Base-by-base conservation (phyloP, 768 basidiomycete species). In the Exsudoporus frostii region DNA sequence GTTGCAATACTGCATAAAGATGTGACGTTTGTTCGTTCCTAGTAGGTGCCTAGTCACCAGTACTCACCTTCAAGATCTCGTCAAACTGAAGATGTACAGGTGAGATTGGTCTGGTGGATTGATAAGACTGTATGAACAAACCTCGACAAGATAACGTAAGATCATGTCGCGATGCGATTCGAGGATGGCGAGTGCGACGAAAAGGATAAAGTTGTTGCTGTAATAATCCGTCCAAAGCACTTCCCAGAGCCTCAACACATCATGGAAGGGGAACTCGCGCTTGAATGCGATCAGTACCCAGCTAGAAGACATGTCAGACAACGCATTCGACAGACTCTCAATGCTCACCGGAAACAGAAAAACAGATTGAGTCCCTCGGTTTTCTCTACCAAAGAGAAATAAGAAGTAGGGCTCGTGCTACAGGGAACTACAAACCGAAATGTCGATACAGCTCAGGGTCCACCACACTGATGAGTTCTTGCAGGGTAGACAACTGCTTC, bases 161-260 rank as follows among this genome's bases (percentile, higher is more conserved):
- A 98, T 92, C 71, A 98, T 91, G 63, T 97, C 94, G 29, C 97
- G 81, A 71, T 98, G 95, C 4, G 90, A 92, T 70, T 98, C 95
- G 5, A 99, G 78, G 36, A 99, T 83, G 2, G 95, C 96, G 27
- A 99, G 78, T 1, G 97, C 95, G 10, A 98, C 79, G 65, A 99
- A 98, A 4, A 98, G 81, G n/a, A 92, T 82, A 61, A 98, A 97
- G 19, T 84, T 75, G 29, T 82, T 83, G 70, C 88, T 90, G 71
- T 94, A 94, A 67, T 90, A 91, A 62, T 95, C 85, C 10, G 92
- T 91, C 91, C 91, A 94, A 19, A 93, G 73, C 17, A 92, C 87
- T 69, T 99, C 97, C 97, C 97, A 99, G 9, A 98, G 73, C 7
- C 82, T 78, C 40, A 96, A 75, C 36, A 98, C 90, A 48, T 97